A percentile compares a stretch with the other conserved stretches of the same genome.
Conservation (phyloP, 1,284 basidiomycete genomes). For the Leccinum olivaceoglutinosum region DNA sequence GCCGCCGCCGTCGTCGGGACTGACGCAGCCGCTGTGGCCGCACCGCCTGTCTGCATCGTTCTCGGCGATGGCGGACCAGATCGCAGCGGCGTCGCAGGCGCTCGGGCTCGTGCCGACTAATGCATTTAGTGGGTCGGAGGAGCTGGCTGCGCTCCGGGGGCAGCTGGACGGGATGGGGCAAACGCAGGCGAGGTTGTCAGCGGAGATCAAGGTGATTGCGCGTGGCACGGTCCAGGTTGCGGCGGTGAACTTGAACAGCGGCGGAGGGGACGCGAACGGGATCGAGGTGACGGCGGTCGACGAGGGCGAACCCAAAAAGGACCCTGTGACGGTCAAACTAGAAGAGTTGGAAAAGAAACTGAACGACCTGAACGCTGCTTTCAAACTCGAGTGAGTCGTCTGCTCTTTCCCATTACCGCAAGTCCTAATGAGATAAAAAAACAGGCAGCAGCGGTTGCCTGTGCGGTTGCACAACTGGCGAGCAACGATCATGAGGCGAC, state of each 20-base stretch:
- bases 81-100: slow-evolving; percentile 36
- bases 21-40: slow-evolving; percentile 23
- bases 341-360: slow-evolving; percentile 22
- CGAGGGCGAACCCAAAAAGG: background rate
- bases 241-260: background rate
- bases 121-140: slow-evolving; percentile 12
- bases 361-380: slow-evolving; percentile 13
- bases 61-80: slow-evolving; percentile 36
- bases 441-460: slow-evolving; percentile 16
- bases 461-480: slow-evolving; percentile 20
- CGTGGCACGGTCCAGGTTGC: slow-evolving; percentile 5
- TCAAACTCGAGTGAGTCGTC: slow-evolving; percentile 17
- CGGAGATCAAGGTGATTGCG: slow-evolving; percentile 13
- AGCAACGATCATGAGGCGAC: slow-evolving; percentile 17
- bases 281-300: background rate
- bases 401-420: background rate
- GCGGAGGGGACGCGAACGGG: background rate
- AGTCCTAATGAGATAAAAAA: background rate
- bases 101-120: slow-evolving; percentile 28
- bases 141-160: slow-evolving; percentile 8
- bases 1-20: background rate
- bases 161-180: slow-evolving; percentile 18
- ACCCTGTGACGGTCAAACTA: slow-evolving; percentile 5
- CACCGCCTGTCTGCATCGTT: slow-evolving; percentile 34
- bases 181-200: slow-evolving; percentile 10